Base-by-base conservation (phyloP, 345 rosid genomes). In the Psidium guajava region DNA sequence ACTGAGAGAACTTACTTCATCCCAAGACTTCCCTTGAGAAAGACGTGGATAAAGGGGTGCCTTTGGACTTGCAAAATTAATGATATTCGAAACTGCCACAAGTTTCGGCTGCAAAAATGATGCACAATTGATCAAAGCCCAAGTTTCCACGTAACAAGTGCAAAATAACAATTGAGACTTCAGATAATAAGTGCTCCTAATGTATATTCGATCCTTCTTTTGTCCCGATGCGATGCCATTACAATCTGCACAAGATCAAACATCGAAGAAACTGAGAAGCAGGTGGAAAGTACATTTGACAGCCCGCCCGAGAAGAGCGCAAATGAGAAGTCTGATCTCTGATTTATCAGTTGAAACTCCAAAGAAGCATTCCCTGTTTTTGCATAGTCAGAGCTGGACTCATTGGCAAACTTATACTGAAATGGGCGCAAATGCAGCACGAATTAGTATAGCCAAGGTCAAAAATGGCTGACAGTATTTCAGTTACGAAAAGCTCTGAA, bases 31-130 rank as follows among this genome's bases (percentile, higher is more conserved):
- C 85, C 96, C 96, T 85, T 89, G 93, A 89, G 99, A 95, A 88
- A 97, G 97, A 50, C 99, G 98, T 0, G 98, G 98, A 89, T 94
- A 97, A 1, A 95, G 83, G 42, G 99, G 98, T 50, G 98, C 98
- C 84, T 95, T 95, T 42, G 98, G 98, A 88, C 95, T 91, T 58
- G 81, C 83, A 86, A 94, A 97, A 11, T 92, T 86, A 55, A 96
- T 84, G 54, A 83, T n/a, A 87, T 94, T 93, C 75, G 98, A 97
- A 84, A 93, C 84, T 25, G 94, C 94, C 84, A 97, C 90, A 86
- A 97, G 88, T 85, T 87, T 92, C 49, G 99, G 99, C 99, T 94
- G 96, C 91, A 86, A 85, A 42, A 85, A 87, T 74, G 7, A 32
- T 28, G 52, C 55, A 51, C 8, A n/a, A 18, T 73, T 25, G n/a